These are phyloP conservation scores for Emmonsiellopsis sp. DNA, from an alignment of 2,329 filamentous ascomycete species.

Conservation along the genomic window DNA sequence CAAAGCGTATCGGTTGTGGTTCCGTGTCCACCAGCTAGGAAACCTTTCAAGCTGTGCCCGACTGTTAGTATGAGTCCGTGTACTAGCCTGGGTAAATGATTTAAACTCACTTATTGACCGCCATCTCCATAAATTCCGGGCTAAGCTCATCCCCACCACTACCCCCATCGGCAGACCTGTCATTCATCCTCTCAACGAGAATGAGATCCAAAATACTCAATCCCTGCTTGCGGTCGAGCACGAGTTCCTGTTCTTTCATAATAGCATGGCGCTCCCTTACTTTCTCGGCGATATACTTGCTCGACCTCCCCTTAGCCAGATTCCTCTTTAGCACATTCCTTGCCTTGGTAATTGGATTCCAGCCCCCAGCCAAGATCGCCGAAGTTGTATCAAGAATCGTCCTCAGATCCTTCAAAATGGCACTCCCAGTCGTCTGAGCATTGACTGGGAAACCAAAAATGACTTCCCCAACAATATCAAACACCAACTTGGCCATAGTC, in stretches of 20 bases:
- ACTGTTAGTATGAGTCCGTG: too few relatives aligned
- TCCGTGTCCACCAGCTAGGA: too few relatives aligned
- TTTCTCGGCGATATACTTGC: background rate
- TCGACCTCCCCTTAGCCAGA: background rate
- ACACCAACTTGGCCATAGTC: background rate
- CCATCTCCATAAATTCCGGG: background rate
- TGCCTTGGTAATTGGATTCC: background rate
- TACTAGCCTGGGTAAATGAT: too few relatives aligned
- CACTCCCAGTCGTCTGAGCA: background rate
- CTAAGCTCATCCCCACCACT: constrained; percentile 5
- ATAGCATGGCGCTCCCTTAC: background rate
- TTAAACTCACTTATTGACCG: background rate
- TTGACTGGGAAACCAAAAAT: background rate
- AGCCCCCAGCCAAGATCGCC: background rate
- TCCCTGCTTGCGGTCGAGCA: background rate
- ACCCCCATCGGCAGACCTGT: constrained; percentile 26
- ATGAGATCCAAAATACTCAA: background rate
- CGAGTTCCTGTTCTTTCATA: background rate
- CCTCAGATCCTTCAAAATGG: background rate
- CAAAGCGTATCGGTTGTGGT: too few relatives aligned
- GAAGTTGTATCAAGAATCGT: background rate
- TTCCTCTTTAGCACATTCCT: background rate
- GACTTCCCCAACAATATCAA: background rate
- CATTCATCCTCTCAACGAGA: constrained; percentile 23
- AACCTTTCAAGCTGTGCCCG: too few relatives aligned